Conservation (phyloP, 2,329 filamentous ascomycete species). For the Verticillium nubilum region DNA sequence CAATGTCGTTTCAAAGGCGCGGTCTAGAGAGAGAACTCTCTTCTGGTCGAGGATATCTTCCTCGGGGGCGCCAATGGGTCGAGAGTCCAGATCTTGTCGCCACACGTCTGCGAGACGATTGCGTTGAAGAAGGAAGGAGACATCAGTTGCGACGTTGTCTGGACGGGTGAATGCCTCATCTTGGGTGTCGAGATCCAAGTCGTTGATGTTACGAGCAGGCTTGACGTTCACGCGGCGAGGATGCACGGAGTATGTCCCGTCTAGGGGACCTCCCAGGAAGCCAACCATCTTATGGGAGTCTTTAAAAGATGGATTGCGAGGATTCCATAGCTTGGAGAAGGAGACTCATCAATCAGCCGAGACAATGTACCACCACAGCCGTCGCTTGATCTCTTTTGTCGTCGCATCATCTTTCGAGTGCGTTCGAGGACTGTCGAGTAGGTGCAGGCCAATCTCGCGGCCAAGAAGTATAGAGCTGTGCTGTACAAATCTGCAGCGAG, state of each 20-base stretch:
- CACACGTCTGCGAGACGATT: constrained; percentile 29
- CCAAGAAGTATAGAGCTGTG: constrained; percentile 21
- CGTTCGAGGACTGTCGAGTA: constrained; percentile 27
- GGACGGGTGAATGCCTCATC: constrained; percentile 22
- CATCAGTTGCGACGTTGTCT: constrained; percentile 22
- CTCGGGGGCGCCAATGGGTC: constrained; percentile 16
- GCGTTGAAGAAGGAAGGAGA: constrained; percentile 32
- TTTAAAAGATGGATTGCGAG: too few relatives aligned
- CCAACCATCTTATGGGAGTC: constrained; percentile 26
- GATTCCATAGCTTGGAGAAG: too few relatives aligned
- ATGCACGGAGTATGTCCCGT: constrained; percentile 29
- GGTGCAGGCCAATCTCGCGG: constrained; percentile 30
- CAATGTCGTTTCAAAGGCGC: constrained; percentile 15
- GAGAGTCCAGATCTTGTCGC: constrained; percentile 27
- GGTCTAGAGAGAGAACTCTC: constrained; percentile 25
- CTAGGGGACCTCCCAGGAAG: constrained; percentile 26
- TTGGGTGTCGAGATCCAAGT: constrained; percentile 26
- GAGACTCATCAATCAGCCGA: constrained; percentile 32
- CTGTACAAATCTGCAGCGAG: constrained; percentile 24
- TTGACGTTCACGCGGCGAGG: constrained; percentile 31
- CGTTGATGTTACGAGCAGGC: constrained; percentile 31
- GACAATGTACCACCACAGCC: constrained; percentile 39
- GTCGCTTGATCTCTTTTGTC: constrained; percentile 29
- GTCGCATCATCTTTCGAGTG: constrained; percentile 15
- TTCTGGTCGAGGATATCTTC: constrained; percentile 25